Conservation (phyloP, 208 protist species). For the Acanthamoeba polyphaga region DNA sequence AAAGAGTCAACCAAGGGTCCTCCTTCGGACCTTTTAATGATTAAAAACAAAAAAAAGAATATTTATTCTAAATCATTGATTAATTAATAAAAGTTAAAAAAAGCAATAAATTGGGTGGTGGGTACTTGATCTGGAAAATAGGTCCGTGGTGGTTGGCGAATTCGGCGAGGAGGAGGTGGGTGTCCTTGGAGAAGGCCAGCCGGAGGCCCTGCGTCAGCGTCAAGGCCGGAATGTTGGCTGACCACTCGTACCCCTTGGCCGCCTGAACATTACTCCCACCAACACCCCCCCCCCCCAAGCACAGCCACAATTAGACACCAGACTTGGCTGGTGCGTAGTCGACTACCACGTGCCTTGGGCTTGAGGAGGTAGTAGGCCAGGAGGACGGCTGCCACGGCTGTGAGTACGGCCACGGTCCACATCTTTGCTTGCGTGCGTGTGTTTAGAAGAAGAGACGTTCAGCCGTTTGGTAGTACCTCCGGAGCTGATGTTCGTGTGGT, state of each 20-base stretch:
- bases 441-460: not conserved
- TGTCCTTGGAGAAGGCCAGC: constrained; percentile 40
- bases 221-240: not conserved
- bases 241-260: constrained; percentile 16
- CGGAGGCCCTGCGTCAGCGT: not conserved
- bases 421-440: not conserved
- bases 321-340: not conserved
- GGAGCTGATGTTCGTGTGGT: not conserved
- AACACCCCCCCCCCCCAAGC: not conserved
- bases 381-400: not conserved
- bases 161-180: constrained; percentile 26
- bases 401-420: not conserved
- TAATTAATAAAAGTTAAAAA: not conserved
- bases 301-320: not conserved
- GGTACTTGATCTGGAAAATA: constrained; percentile 24
- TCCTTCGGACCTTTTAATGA: not conserved
- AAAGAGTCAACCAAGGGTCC: not conserved
- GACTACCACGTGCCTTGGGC: not conserved
- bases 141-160: constrained; percentile 1
- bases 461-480: too few species aligned
- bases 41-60: not conserved
- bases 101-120: not conserved
- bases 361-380: not conserved
- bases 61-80: not conserved
- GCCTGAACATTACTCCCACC: not conserved